These are phyloP conservation scores for Plantago major DNA, from an alignment of 257 asterid species.

Conservation along the genomic window DNA sequence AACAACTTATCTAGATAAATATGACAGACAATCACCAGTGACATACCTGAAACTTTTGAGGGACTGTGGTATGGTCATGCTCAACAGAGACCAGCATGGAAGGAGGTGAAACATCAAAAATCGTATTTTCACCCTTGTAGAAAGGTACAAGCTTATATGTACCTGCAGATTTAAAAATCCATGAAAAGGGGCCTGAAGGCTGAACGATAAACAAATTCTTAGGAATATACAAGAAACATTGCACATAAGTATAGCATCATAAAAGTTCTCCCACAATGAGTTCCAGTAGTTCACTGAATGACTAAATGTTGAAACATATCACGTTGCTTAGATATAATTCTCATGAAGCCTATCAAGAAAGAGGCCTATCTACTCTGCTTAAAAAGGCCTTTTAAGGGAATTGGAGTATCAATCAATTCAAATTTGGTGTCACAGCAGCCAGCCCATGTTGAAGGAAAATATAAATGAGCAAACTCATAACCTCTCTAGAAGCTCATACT, in stretches of 20 bases:
- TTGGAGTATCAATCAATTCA: too few species aligned
- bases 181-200: conserved; percentile 19
- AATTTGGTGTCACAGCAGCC: too few species aligned
- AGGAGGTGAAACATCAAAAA: conserved; percentile 96
- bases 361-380: too few species aligned
- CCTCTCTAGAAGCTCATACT: too few species aligned
- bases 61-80: conserved; percentile 66
- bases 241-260: conserved; percentile 7
- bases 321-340: too few species aligned
- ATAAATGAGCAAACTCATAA: too few species aligned
- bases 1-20: conserved; percentile 12
- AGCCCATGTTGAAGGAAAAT: too few species aligned
- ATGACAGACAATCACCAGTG: conserved; percentile 17
- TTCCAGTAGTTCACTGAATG: neutral
- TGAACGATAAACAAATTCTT: neutral
- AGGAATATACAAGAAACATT: conserved; percentile 12
- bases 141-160: conserved; percentile 80
- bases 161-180: conserved; percentile 46
- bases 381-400: too few species aligned
- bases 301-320: too few species aligned
- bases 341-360: too few species aligned
- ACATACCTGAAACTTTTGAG: conserved; percentile 83
- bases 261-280: conserved; percentile 12
- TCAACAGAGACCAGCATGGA: conserved; percentile 63
- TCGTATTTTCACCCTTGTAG: conserved; percentile 95